Conservation (phyloP, 169 alveolate genomes). For the Plasmodium cynomolgi region DNA sequence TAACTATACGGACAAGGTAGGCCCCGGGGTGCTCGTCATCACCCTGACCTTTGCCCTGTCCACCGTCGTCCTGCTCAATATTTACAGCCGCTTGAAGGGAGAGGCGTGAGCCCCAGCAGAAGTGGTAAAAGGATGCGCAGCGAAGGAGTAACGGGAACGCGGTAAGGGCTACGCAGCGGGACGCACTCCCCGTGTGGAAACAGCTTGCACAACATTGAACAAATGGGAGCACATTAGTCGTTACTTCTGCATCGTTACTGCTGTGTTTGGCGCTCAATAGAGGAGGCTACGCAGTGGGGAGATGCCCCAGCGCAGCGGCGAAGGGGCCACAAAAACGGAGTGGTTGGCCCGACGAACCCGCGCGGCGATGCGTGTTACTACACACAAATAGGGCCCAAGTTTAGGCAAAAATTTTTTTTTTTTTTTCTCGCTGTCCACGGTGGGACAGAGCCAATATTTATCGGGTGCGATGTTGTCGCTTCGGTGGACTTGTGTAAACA, state of each 20-base stretch:
- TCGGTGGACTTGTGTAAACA: slow-evolving; percentile 43
- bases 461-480: slow-evolving; percentile 74
- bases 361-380: background rate
- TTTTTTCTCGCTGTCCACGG: slow-evolving; percentile 41
- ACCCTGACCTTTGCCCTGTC: slow-evolving; percentile 73
- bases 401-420: background rate
- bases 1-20: slow-evolving; percentile 82
- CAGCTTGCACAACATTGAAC: background rate
- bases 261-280: background rate
- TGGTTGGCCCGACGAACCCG: background rate
- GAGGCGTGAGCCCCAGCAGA: background rate
- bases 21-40: slow-evolving; percentile 79
- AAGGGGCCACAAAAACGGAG: background rate
- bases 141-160: background rate
- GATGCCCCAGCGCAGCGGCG: background rate
- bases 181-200: background rate
- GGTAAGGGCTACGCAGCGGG: background rate
- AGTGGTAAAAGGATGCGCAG: background rate
- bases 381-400: background rate
- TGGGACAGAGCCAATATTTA: slow-evolving; percentile 70
- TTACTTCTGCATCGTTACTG: background rate
- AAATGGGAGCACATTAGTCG: background rate
- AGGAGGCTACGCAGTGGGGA: background rate
- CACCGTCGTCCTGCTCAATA: slow-evolving; percentile 74
- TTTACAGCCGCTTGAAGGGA: slow-evolving; percentile 50